Evolutionary conservation across 2,329 filamentous ascomycete genomes (phyloP), one percentile per base, ranked within the genome.

Genomic region (Hortaea sp.): DNA sequence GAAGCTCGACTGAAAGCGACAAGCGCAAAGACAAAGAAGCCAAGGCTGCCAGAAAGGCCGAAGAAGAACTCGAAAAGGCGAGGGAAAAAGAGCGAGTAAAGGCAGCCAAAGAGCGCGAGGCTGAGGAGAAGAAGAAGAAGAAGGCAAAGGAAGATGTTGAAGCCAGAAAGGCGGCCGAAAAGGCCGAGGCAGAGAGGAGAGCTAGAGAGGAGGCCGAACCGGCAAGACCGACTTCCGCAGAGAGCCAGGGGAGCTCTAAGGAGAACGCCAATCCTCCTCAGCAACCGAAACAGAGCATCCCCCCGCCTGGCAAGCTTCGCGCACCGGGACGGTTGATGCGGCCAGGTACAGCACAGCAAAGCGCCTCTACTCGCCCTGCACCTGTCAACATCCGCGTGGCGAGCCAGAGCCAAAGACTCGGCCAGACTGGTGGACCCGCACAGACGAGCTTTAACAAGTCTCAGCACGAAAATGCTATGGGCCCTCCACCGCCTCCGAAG

Each of bases 371-470:
- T 0, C 86, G 81, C 61, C 79, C 82, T 49, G 78, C 77, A 1
- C 84, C 82, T 6, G 86, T 84, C 3, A 78, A 84, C 47, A 88
- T 84, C 56, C 78, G 77, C 47, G 82, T 87, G 49, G 84, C 63
- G 47, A 65, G 68, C 42, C 62, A 66, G 43, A 64, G 68, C 43
- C 62, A 64, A 44, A 63, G 67, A 46, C 54, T 66, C 44, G 56
- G 57, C 31, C 52, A 58, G 30, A 46, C 32, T 43, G n/a, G 20
- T 4, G 20, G 20, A 20, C 42, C 49, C 10, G 39, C 53, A 9
- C 48, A 50, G 11, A 48, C 52, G 4, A 51, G 54, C 11, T 50
- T 58, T n/a, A 53, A 50, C 10, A 57, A 55, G 34, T 57, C 55
- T 6, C 58, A 57, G 27, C 48, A 59, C 27, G 55, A 57, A 40